phyloP scores from a whole-genome alignment of 306 rosid genomes.

The Cucurbita maxima region DNA sequence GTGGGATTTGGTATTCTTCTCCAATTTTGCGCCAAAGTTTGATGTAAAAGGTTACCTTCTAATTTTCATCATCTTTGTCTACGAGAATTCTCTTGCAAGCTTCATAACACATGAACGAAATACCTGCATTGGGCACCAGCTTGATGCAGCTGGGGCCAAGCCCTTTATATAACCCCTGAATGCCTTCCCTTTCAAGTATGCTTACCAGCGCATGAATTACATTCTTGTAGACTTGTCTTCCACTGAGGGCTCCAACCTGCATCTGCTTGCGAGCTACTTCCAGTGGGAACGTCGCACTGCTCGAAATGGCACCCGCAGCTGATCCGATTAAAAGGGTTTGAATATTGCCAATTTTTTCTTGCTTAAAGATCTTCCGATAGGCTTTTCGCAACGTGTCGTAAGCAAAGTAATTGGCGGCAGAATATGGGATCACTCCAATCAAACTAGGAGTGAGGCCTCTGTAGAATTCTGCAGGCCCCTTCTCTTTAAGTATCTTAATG shows the following conservation, averaged over 20 bases:
- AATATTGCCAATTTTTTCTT: conserved; percentile 79
- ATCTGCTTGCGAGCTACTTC: conserved; percentile 98
- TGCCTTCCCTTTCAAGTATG: conserved; percentile 71
- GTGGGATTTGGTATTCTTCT: neutral
- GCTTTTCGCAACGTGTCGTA: conserved; percentile 71
- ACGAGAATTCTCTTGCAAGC: conserved; percentile 81
- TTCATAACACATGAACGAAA: conserved; percentile 95
- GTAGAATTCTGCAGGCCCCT: conserved; percentile 78
- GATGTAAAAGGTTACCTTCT: neutral
- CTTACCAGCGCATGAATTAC: conserved; percentile 73
- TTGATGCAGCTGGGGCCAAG: conserved; percentile 95
- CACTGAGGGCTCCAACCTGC: conserved; percentile 88
- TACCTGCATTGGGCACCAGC: conserved; percentile 90
- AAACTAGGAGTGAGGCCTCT: conserved; percentile 90
- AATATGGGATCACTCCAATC: conserved; percentile 81
- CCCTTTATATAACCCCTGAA: conserved; percentile 69
- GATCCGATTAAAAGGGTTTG: conserved; percentile 92
- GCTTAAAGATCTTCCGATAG: conserved; percentile 51
- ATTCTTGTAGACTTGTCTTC: conserved; percentile 64
- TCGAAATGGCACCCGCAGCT: conserved; percentile 84
- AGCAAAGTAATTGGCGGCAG: conserved; percentile 82
- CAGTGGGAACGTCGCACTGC: conserved; percentile 83
- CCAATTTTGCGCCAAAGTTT: neutral
- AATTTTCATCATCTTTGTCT: conserved; percentile 33
- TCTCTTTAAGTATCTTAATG: conserved; percentile 58